Evolutionary conservation across 139 green algal genomes (phyloP).

Genomic region (Volvox africanus): DNA sequence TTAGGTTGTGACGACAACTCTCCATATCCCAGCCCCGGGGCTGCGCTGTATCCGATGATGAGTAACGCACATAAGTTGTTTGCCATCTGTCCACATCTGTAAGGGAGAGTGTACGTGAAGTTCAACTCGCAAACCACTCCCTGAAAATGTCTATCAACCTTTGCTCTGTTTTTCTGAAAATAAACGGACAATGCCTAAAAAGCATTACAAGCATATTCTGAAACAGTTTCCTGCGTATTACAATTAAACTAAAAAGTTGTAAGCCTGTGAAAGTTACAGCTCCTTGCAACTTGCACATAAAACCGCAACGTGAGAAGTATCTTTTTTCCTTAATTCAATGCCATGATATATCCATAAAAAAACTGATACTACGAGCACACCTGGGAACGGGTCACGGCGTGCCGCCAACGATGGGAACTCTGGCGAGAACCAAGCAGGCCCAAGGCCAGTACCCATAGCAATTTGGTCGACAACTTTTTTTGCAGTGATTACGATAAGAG

Average conservation of each 20-base stretch:
- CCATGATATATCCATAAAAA: neutral
- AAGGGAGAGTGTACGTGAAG: neutral
- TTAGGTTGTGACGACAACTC: slow-evolving; percentile 47
- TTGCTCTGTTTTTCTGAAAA: neutral
- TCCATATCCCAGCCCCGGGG: neutral
- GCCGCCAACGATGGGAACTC: slow-evolving; percentile 13
- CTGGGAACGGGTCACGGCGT: slow-evolving; percentile 21
- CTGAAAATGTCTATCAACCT: neutral
- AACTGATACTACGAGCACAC: neutral
- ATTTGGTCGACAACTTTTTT: neutral
- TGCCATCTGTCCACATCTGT: slow-evolving; percentile 68
- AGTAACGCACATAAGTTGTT: slow-evolving; percentile 67
- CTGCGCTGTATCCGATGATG: neutral
- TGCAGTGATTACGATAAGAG: neutral
- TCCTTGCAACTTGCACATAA: neutral
- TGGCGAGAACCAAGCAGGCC: neutral
- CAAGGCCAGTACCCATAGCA: slow-evolving; percentile 14
- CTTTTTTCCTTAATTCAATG: neutral
- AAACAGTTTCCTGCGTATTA: neutral
- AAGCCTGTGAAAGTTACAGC: neutral
- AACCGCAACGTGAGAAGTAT: neutral
- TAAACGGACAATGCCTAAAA: neutral
- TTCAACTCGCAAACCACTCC: neutral
- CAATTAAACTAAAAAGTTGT: no score
- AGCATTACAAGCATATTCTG: neutral